phyloP scores from a whole-genome alignment of 2,329 filamentous ascomycete genomes.

The Endothia cerciana region DNA sequence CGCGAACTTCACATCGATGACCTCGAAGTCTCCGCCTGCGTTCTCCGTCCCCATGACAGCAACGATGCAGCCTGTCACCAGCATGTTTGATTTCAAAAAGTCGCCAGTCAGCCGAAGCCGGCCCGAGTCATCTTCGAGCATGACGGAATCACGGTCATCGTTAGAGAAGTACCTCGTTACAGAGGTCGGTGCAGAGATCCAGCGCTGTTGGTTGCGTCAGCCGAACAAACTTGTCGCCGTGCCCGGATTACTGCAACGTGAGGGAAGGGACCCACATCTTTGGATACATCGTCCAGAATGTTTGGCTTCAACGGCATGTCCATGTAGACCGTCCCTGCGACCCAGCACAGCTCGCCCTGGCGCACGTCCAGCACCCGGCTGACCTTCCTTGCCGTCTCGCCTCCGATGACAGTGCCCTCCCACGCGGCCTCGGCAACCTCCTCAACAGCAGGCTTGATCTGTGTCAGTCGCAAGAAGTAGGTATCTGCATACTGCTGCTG shows the following conservation, averaged over 20 bases:
- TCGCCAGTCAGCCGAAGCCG: constrained; percentile 79
- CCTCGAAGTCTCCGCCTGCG: constrained; percentile 86
- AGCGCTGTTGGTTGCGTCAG: constrained; percentile 61
- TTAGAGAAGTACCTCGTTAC: constrained; percentile 75
- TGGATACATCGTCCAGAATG: constrained; percentile 91
- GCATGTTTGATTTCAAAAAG: constrained; percentile 66
- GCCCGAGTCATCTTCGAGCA: constrained; percentile 95
- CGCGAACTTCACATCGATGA: constrained; percentile 86
- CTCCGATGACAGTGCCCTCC: constrained; percentile 76
- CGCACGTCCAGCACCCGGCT: constrained; percentile 93
- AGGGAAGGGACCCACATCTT: constrained; percentile 68
- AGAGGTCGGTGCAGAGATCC: constrained; percentile 81
- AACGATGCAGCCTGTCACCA: constrained; percentile 92
- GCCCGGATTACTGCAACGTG: background rate
- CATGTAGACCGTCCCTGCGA: constrained; percentile 94
- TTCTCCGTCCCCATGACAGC: constrained; percentile 97
- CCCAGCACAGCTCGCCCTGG: constrained; percentile 95
- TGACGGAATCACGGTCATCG: constrained; percentile 67
- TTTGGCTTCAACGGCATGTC: constrained; percentile 96
- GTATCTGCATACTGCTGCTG: constrained; percentile 96
- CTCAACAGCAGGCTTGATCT: constrained; percentile 84
- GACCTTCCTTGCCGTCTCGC: constrained; percentile 73
- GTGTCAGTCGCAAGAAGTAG: constrained; percentile 90
- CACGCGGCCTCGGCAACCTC: constrained; percentile 74
- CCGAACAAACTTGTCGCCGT: background rate